Conservation (phyloP, 2,329 filamentous ascomycete genomes). For the Fusarium incarnatum region DNA sequence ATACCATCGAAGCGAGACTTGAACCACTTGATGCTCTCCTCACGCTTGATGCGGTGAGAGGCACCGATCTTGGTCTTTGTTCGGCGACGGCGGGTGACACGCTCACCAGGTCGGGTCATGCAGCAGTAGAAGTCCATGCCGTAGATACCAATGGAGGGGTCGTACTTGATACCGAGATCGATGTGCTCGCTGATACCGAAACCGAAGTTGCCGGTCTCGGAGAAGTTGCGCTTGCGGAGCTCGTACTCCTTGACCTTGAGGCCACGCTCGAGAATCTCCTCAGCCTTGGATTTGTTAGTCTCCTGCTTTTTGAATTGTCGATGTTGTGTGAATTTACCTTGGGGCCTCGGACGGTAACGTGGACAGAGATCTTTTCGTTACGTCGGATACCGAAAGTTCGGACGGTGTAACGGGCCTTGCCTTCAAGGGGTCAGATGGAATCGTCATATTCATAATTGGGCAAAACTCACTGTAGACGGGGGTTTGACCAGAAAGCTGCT, state of each 20-base stretch:
- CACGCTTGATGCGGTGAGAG: constrained; percentile 91
- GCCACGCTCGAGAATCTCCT: constrained; percentile 99
- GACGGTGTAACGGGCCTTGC: constrained; percentile 99
- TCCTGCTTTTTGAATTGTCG: not conserved
- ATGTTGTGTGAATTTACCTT: constrained; percentile 59
- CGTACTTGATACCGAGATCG: constrained; percentile 99
- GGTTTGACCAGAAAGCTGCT: constrained; percentile 99
- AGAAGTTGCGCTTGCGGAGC: constrained; percentile 99
- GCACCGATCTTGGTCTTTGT: constrained; percentile 87
- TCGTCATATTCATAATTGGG: constrained; percentile 21
- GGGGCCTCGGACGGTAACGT: constrained; percentile 99
- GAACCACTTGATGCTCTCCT: constrained; percentile 98
- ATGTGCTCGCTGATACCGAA: constrained; percentile 99
- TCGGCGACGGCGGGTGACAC: constrained; percentile 94
- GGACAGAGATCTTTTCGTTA: constrained; percentile 99
- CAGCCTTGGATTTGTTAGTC: constrained; percentile 68
- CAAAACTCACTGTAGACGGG: constrained; percentile 91
- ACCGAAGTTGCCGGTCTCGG: constrained; percentile 99
- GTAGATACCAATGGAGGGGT: constrained; percentile 98
- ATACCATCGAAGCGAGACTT: constrained; percentile 94
- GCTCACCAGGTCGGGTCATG: constrained; percentile 99
- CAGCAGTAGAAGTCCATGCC: constrained; percentile 99
- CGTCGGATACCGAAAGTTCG: constrained; percentile 99
- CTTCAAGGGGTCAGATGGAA: constrained; percentile 57
- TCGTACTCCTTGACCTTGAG: constrained; percentile 99